A percentile compares a stretch with the other conserved stretches of the same genome.
Conservation (phyloP, 164 flowering plant species). For the Chloranthus sessilifolius region DNA sequence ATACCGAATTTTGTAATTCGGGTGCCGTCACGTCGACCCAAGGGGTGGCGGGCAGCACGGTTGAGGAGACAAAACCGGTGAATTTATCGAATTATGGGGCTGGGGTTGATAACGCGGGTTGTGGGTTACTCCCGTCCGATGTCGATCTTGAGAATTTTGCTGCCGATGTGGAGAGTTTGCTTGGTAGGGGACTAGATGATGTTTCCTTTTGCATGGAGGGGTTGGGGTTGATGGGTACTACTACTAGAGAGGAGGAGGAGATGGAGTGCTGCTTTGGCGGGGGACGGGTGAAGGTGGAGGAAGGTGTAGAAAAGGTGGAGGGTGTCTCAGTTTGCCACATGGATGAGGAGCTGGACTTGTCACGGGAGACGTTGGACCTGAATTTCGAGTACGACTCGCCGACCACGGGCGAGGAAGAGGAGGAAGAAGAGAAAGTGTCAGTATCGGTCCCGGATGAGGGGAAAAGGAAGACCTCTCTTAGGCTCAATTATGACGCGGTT, state of each 20-base stretch:
- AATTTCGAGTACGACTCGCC: slow-evolving; percentile 51
- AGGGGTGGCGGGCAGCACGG: background rate
- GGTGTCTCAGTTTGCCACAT: slow-evolving; percentile 12
- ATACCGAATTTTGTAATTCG: slow-evolving; percentile 37
- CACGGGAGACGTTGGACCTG: slow-evolving; percentile 46
- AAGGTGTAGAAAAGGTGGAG: slow-evolving; percentile 26
- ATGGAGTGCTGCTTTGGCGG: slow-evolving; percentile 11
- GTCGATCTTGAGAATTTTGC: slow-evolving; percentile 82
- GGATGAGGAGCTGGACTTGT: slow-evolving; percentile 28
- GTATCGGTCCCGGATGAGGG: slow-evolving; percentile 15
- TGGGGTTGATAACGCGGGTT: slow-evolving; percentile 22
- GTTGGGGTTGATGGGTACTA: slow-evolving; percentile 46
- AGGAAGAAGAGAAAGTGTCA: slow-evolving; percentile 26
- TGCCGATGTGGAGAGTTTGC: slow-evolving; percentile 74
- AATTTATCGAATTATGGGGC: background rate
- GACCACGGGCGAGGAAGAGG: slow-evolving; percentile 36
- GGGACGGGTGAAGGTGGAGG: slow-evolving; percentile 41
- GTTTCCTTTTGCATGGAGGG: slow-evolving; percentile 64
- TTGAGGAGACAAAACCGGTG: background rate
- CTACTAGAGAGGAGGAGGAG: slow-evolving; percentile 18
- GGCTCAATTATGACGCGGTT: slow-evolving; percentile 60
- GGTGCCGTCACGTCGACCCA: background rate
- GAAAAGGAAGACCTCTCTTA: slow-evolving; percentile 33
- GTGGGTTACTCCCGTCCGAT: slow-evolving; percentile 49
- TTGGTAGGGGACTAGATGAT: slow-evolving; percentile 62